These are phyloP conservation scores for Pseudogymnoascus verrucosus DNA, from an alignment of 2,329 filamentous ascomycete species.

Conservation along the genomic window DNA sequence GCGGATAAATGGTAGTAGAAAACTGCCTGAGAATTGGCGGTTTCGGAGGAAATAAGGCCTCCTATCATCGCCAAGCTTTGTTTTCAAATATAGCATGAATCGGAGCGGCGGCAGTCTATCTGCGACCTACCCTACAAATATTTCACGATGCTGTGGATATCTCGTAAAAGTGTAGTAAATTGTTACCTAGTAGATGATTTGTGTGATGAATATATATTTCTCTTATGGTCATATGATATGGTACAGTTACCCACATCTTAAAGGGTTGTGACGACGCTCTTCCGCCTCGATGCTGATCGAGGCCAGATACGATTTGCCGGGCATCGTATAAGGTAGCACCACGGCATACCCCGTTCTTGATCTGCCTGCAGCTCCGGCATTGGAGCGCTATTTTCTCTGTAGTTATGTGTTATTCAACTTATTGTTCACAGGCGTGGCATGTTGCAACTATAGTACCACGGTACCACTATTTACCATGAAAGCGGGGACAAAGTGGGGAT, in stretches of 20 bases:
- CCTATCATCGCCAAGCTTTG: too few species aligned
- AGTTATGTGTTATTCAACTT: not conserved
- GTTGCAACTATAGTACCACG: too few species aligned
- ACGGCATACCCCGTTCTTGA: not conserved
- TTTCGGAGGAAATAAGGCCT: too few species aligned
- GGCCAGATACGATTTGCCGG: not conserved
- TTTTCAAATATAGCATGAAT: too few species aligned
- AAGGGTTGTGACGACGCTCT: not conserved
- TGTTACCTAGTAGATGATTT: not conserved
- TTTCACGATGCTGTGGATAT: not conserved
- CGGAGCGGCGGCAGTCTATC: too few species aligned
- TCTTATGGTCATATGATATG: not conserved
- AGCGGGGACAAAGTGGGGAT: too few species aligned
- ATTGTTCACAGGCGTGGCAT: too few species aligned
- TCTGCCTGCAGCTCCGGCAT: not conserved
- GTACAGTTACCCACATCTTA: not conserved
- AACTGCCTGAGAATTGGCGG: too few species aligned
- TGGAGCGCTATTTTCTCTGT: not conserved
- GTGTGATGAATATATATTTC: not conserved
- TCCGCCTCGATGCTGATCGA: not conserved
- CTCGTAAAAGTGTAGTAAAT: not conserved
- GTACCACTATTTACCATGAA: too few species aligned
- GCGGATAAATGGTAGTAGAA: too few species aligned
- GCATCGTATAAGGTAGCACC: not conserved
- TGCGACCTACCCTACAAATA: too few species aligned